Percentiles rank a stretch among this genome's conserved stretches.
These are phyloP conservation scores for Gossypium sturtianum DNA, from an alignment of 345 rosid species.

Conservation along the genomic window DNA sequence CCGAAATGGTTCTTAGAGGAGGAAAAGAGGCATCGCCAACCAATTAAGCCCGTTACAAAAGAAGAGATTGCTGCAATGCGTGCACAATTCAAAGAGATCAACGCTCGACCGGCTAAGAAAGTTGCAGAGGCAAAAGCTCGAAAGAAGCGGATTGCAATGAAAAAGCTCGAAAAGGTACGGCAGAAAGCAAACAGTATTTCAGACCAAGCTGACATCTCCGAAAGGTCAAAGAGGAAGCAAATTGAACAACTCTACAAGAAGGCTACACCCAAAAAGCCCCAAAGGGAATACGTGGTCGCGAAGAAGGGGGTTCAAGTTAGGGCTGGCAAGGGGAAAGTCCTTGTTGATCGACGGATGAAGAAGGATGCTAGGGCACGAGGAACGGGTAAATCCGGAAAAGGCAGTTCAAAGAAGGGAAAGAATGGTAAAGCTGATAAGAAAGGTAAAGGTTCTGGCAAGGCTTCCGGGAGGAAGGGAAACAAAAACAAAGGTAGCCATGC, in stretches of 20 bases:
- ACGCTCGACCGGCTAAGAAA: slow-evolving; percentile 94
- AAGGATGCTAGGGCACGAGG: slow-evolving; percentile 59
- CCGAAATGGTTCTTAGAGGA: slow-evolving; percentile 91
- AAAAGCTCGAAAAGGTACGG: slow-evolving; percentile 76
- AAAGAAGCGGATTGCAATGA: slow-evolving; percentile 67
- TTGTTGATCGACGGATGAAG: slow-evolving; percentile 86
- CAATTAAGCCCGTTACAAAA: slow-evolving; percentile 73
- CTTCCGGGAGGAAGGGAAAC: slow-evolving; percentile 36
- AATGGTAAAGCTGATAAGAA: slow-evolving; percentile 26
- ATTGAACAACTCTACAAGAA: slow-evolving; percentile 84
- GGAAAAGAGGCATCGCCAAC: slow-evolving; percentile 69
- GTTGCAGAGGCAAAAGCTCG: slow-evolving; percentile 91
- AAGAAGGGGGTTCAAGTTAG: slow-evolving; percentile 86
- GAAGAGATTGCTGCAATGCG: slow-evolving; percentile 82
- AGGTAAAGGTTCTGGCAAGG: slow-evolving; percentile 42
- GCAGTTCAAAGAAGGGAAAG: slow-evolving; percentile 50
- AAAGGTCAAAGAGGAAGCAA: slow-evolving; percentile 74
- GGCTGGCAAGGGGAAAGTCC: slow-evolving; percentile 78
- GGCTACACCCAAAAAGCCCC: slow-evolving; percentile 59
- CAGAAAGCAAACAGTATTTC: slow-evolving; percentile 86
- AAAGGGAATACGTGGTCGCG: slow-evolving; percentile 77
- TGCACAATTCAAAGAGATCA: slow-evolving; percentile 85
- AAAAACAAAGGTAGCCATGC: slow-evolving; percentile 23
- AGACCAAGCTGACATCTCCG: slow-evolving; percentile 67
- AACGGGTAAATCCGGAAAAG: slow-evolving; percentile 45